These are phyloP conservation scores for Hypocrella siamensis DNA, from an alignment of 2,329 filamentous ascomycete species.

Conservation along the genomic window DNA sequence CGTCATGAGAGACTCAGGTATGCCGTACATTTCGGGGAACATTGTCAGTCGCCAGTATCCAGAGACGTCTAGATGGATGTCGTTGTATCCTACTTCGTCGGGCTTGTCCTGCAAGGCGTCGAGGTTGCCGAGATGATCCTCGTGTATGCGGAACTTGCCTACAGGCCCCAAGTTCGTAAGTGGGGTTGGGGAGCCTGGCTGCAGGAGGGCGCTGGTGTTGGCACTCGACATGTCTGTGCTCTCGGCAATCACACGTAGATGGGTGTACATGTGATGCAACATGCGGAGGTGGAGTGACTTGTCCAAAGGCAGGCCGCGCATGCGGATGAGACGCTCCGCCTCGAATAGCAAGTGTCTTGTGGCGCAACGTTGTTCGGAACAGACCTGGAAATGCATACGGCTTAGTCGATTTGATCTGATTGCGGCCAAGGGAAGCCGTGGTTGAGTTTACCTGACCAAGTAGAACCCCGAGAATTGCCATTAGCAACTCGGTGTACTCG, in stretches of 20 bases:
- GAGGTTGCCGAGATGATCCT: slow-evolving; percentile 12
- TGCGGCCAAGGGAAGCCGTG: neutral
- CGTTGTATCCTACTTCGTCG: slow-evolving; percentile 22
- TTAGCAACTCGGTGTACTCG: slow-evolving; percentile 25
- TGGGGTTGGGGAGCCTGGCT: no score
- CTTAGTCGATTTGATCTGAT: neutral
- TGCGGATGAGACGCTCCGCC: slow-evolving; percentile 25
- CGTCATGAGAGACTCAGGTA: slow-evolving; percentile 24
- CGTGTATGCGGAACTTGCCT: slow-evolving; percentile 13
- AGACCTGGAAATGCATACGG: no score
- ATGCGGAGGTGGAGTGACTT: slow-evolving; percentile 26
- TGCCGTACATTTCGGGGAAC: slow-evolving; percentile 27
- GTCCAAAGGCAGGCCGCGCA: slow-evolving; percentile 14
- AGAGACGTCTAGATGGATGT: slow-evolving; percentile 24
- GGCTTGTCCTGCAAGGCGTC: slow-evolving; percentile 13
- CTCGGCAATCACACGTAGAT: slow-evolving; percentile 27
- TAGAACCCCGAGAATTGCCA: slow-evolving; percentile 20
- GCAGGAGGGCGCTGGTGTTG: neutral
- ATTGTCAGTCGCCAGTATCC: slow-evolving; percentile 23
- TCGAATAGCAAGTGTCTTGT: slow-evolving; percentile 14
- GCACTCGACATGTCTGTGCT: slow-evolving; percentile 14
- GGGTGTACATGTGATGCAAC: slow-evolving; percentile 30
- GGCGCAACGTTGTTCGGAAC: no score
- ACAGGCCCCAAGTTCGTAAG: no score
- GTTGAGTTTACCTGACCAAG: neutral